Conservation (phyloP, 148 eudicot genomes). For the Beta vulgaris region DNA sequence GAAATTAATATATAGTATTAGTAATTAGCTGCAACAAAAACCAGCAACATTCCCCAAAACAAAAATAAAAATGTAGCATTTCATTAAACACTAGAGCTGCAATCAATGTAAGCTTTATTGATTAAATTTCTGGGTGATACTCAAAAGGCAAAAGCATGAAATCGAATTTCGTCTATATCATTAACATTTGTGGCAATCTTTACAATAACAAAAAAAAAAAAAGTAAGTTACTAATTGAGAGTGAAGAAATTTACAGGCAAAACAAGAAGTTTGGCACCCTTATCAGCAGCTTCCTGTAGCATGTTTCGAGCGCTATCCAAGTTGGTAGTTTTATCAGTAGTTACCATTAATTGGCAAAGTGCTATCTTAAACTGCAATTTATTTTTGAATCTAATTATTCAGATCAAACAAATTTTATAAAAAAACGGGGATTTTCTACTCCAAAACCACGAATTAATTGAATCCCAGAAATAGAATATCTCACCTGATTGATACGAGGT, state of each 20-base stretch:
- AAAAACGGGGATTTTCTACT: not conserved
- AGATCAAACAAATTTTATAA: not conserved
- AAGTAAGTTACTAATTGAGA: too few relatives aligned
- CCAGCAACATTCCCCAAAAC: too few relatives aligned
- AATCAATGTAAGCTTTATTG: not conserved
- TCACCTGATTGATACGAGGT: constrained; percentile 9
- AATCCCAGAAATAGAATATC: not conserved
- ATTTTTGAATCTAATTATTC: not conserved
- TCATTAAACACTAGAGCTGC: not conserved
- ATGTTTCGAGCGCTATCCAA: constrained; percentile 59
- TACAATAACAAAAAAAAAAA: not conserved
- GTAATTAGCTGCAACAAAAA: too few relatives aligned
- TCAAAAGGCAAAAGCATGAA: not conserved
- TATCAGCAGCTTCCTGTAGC: constrained; percentile 64
- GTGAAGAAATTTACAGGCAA: constrained; percentile 44
- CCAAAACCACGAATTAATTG: not conserved
- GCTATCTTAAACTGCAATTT: constrained; percentile 64
- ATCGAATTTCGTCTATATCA: not conserved
- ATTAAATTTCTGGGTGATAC: too few relatives aligned
- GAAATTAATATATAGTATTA: too few relatives aligned
- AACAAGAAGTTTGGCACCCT: constrained; percentile 66
- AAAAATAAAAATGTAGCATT: not conserved
- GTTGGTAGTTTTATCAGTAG: constrained; percentile 64
- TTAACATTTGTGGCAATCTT: not conserved
- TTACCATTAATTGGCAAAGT: constrained; percentile 70